Evolutionary conservation across 805 yeast species (phyloP).

Genomic region (Candida arabinofermentans): DNA sequence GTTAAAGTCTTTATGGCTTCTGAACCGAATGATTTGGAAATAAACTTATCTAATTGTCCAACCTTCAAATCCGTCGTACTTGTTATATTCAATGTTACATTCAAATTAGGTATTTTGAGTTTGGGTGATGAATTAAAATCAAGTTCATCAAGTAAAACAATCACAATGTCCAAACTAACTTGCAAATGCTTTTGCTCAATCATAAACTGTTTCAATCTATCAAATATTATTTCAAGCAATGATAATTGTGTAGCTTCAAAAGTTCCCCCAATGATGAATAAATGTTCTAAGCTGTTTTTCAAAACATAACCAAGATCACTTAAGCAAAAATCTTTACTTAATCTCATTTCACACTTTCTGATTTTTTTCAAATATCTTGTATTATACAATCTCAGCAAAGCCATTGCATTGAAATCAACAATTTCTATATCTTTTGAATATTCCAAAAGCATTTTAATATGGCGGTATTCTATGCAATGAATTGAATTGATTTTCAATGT

Average conservation of each 20-base stretch:
- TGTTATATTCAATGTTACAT: neutral
- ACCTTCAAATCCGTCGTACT: neutral
- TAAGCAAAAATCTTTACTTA: neutral
- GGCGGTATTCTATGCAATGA: neutral
- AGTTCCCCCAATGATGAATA: neutral
- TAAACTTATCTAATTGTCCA: neutral
- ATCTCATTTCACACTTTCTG: neutral
- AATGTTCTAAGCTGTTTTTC: neutral
- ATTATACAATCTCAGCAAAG: slow-evolving; percentile 1
- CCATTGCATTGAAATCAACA: neutral
- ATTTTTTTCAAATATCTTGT: slow-evolving; percentile 1
- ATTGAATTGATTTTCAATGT: neutral
- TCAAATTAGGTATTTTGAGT: neutral
- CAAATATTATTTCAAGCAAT: neutral
- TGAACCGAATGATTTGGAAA: neutral
- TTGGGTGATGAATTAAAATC: neutral
- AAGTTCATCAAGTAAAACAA: neutral
- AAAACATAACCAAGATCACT: neutral
- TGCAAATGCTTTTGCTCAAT: neutral
- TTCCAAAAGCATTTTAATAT: neutral
- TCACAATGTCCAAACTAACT: neutral
- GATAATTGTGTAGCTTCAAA: slow-evolving; percentile 1
- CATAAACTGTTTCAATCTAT: neutral
- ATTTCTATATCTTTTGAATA: neutral
- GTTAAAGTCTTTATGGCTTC: neutral